A percentile compares a stretch with the other conserved stretches of the same genome.
Evolutionary conservation across 2,329 filamentous ascomycete genomes (phyloP).

Genomic region (Ophiosphaerella korrae): DNA sequence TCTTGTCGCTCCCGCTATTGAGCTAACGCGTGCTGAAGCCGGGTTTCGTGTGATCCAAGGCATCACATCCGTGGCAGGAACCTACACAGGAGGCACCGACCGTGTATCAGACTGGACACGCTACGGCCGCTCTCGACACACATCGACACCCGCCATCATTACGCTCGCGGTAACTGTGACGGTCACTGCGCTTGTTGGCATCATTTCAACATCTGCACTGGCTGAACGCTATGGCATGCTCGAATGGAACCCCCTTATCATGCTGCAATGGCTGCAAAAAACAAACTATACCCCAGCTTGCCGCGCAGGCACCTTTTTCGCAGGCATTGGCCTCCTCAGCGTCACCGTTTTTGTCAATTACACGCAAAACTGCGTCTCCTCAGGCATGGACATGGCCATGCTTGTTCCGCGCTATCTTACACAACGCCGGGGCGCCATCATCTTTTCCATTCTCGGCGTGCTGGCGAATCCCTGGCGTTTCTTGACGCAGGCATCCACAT

Average conservation of each 20-base stretch:
- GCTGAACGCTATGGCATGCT: constrained; percentile 22
- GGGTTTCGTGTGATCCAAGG: constrained; percentile 15
- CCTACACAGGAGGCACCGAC: constrained; percentile 17
- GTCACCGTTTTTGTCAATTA: constrained; percentile 30
- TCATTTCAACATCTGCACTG: constrained; percentile 26
- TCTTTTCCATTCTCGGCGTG: constrained; percentile 26
- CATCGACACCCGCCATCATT: constrained; percentile 12
- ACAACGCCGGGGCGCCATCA: constrained; percentile 26
- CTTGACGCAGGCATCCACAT: constrained; percentile 22
- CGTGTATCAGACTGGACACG: constrained; percentile 19
- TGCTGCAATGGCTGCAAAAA: constrained; percentile 24
- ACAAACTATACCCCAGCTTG: constrained; percentile 18
- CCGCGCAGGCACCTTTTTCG: constrained; percentile 37
- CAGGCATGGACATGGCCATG: constrained; percentile 35
- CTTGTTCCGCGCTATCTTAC: constrained; percentile 27
- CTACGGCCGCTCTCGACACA: constrained; percentile 8
- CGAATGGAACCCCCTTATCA: constrained; percentile 31
- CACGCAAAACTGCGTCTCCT: constrained; percentile 29
- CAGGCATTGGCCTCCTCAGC: constrained; percentile 31
- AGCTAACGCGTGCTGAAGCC: constrained; percentile 12
- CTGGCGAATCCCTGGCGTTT: constrained; percentile 29
- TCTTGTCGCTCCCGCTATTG: constrained; percentile 15
- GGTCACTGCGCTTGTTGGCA: constrained; percentile 15
- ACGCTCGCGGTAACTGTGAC: constrained; percentile 13
- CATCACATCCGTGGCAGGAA: constrained; percentile 10